phyloP scores from a whole-genome alignment of 2,329 filamentous ascomycete species.

The Clonostachys rosea region DNA sequence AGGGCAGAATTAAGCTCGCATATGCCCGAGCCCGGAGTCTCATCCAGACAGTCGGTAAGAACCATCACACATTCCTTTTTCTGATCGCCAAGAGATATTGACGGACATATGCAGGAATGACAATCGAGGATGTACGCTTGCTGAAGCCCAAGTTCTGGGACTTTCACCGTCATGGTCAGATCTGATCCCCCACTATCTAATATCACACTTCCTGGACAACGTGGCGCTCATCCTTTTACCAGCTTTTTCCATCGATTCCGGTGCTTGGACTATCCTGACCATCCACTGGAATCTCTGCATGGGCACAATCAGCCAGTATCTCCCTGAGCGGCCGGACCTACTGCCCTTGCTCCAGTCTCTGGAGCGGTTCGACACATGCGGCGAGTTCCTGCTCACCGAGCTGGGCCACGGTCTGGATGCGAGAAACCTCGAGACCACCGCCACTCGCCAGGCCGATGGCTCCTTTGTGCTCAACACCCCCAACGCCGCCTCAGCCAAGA shows the following conservation, averaged over 20 bases:
- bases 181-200: neutral
- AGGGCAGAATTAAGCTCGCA: too few species aligned
- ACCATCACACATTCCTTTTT: too few species aligned
- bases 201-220: too few species aligned
- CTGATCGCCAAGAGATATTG: too few species aligned
- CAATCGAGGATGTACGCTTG: conserved; percentile 10
- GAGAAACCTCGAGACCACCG: conserved; percentile 28
- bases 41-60: too few species aligned
- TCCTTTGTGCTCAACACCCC: conserved; percentile 25
- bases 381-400: conserved; percentile 31
- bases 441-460: conserved; percentile 22
- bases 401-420: conserved; percentile 31
- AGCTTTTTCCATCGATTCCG: conserved; percentile 6
- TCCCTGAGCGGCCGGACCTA: conserved; percentile 7
- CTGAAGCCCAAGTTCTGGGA: conserved; percentile 15
- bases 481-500: conserved; percentile 19
- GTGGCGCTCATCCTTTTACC: too few species aligned
- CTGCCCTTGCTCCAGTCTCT: conserved; percentile 7
- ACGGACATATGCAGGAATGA: too few species aligned
- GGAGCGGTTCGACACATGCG: conserved; percentile 13
- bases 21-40: too few species aligned
- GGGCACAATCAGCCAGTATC: conserved; percentile 12
- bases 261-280: conserved; percentile 10
- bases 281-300: conserved; percentile 24
- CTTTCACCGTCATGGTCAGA: conserved; percentile 13